Base-by-base conservation (phyloP, 2,329 filamentous ascomycete species). In the Xylaria hypoxylon region DNA sequence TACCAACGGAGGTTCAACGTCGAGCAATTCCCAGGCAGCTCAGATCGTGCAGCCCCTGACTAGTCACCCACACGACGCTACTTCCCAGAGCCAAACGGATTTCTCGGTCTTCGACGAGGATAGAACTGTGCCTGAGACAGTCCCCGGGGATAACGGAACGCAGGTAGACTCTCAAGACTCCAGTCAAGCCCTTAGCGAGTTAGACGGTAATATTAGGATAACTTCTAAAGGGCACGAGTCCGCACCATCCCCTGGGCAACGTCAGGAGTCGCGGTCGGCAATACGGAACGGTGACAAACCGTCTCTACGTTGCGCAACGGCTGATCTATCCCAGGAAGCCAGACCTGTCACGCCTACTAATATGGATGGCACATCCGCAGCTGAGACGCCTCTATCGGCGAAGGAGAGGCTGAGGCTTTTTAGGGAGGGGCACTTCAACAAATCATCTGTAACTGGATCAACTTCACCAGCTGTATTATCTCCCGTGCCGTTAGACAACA, bases 131-230 rank as follows among this genome's bases (percentile, higher is more conserved):
- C 63, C 68, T 28, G 62, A 70, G 24, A 71, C 70, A 19, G 51
- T 42, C 19, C 50, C 26, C 11, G 45, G 59, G 8, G 62, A 62
- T 50, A 52, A 28, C 3, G 60, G 59, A 8, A 26, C 19, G 8
- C 60, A 67, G 28, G 53, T 42, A 50, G 38, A 66, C 19, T 69
- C 71, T 11, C 72, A 73, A 45, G 44, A 65, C 24, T 73, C 70
- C 13, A 72, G 70, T 64, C 74, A 75, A 61, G 73, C 72, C 45
- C 59, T 75, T 45, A 72, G 68, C 40, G 74, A 74, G 59, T 63
- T 76, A 38, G 65, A 74, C 68, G 69, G 66, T 58, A 76, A 75
- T 67, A 74, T 56, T 57, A 72, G 70, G 59, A 73, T 62, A 68
- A 68, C 73, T 62, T 65, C 67, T 47, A 33, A 64, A 61, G 64